Percentiles rank a stretch among this genome's conserved stretches.
These are phyloP conservation scores for Agrocybe pediades DNA, from an alignment of 768 basidiomycete genomes.

Conservation along the genomic window DNA sequence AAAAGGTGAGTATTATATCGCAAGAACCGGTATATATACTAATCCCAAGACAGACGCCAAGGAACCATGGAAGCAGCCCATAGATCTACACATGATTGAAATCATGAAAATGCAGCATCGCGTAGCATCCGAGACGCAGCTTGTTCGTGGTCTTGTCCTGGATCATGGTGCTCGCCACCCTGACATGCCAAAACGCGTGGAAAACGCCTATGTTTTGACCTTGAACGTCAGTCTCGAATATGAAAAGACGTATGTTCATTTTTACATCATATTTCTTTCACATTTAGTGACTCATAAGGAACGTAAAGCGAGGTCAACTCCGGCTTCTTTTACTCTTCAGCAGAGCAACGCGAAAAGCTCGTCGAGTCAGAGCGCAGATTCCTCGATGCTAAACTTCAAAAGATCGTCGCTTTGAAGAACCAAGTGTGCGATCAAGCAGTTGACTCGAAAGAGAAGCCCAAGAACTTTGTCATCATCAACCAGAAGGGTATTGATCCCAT, in stretches of 20 bases:
- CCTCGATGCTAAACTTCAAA: slow-evolving; percentile 91
- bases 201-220: slow-evolving; percentile 94
- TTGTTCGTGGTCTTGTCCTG: slow-evolving; percentile 92
- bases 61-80: slow-evolving; percentile 82
- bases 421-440: slow-evolving; percentile 93
- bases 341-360: slow-evolving; percentile 97
- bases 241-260: slow-evolving; percentile 87
- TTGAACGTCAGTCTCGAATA: slow-evolving; percentile 98
- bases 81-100: slow-evolving; percentile 99
- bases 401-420: slow-evolving; percentile 96
- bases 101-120: slow-evolving; percentile 99
- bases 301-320: slow-evolving; percentile 92
- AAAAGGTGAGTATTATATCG: slow-evolving; percentile 45
- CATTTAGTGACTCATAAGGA: slow-evolving; percentile 14
- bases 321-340: slow-evolving; percentile 98
- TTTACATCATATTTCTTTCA: too few species aligned
- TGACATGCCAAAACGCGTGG: slow-evolving; percentile 98
- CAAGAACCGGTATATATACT: slow-evolving; percentile 7
- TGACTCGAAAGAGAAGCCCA: slow-evolving; percentile 76
- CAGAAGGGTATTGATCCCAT: slow-evolving; percentile 99
- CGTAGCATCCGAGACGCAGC: slow-evolving; percentile 94
- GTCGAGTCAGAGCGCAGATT: slow-evolving; percentile 96
- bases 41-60: slow-evolving; percentile 44
- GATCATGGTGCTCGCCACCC: slow-evolving; percentile 98
- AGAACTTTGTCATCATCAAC: slow-evolving; percentile 93